Evolutionary conservation across 2,329 filamentous ascomycete species (phyloP).

Genomic region (Sarocladium oryzae): DNA sequence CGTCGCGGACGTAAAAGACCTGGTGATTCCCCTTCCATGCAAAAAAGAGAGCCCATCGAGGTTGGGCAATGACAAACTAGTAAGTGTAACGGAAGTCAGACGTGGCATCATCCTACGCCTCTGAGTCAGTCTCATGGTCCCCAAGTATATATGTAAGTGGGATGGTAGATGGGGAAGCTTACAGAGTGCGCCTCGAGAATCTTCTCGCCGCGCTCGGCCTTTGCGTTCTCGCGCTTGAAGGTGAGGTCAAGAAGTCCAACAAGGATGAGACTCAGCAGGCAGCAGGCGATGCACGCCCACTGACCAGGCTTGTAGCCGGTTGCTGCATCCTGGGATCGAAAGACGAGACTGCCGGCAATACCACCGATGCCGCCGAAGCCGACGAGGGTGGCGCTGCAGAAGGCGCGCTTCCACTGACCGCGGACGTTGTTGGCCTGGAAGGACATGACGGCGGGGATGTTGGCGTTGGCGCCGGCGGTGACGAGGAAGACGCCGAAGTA

Average conservation of each 20-base stretch:
- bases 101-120: constrained; percentile 20
- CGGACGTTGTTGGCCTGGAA: constrained; percentile 65
- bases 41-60: too few species aligned
- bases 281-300: constrained; percentile 48
- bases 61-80: constrained; percentile 15
- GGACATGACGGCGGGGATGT: constrained; percentile 66
- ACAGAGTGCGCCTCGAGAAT: constrained; percentile 44
- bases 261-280: constrained; percentile 38
- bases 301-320: constrained; percentile 49
- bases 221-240: constrained; percentile 38
- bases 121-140: constrained; percentile 10
- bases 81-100: constrained; percentile 29
- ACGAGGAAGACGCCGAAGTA: constrained; percentile 72
- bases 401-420: constrained; percentile 19
- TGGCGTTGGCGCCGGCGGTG: constrained; percentile 71
- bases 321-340: constrained; percentile 19
- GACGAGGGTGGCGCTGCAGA: constrained; percentile 16
- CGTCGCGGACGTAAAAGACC: too few species aligned
- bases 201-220: constrained; percentile 47
- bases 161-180: constrained; percentile 23
- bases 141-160: too few species aligned
- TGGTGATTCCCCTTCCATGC: too few species aligned
- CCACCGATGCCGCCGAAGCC: constrained; percentile 18
- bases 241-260: constrained; percentile 34
- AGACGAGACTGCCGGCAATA: constrained; percentile 15